These are phyloP conservation scores for Lycium barbarum DNA, from an alignment of 257 asterid species.

Conservation along the genomic window DNA sequence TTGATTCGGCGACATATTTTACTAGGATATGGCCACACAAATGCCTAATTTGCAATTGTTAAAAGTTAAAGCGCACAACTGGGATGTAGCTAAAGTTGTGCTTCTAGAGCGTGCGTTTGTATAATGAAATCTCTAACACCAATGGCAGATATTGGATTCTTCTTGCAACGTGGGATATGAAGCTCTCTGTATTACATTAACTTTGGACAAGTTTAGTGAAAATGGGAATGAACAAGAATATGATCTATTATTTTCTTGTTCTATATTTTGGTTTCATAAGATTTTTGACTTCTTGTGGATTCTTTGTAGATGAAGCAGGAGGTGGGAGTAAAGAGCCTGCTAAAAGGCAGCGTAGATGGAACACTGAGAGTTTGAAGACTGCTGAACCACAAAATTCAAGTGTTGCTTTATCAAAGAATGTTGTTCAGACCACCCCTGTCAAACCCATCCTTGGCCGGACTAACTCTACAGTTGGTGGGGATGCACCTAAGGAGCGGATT, in stretches of 20 bases:
- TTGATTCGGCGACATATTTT: neutral
- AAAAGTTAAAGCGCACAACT: neutral
- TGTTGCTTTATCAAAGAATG: constrained; percentile 14
- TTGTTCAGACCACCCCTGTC: constrained; percentile 23
- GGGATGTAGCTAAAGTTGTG: neutral
- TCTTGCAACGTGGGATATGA: neutral
- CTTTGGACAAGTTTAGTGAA: neutral
- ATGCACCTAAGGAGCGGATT: constrained; percentile 41
- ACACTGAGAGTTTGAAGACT: constrained; percentile 32
- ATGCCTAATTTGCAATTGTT: neutral
- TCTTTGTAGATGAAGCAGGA: constrained; percentile 35
- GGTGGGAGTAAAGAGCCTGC: constrained; percentile 41
- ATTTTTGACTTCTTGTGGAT: constrained; percentile 10
- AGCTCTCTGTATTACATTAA: neutral
- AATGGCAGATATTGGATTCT: neutral
- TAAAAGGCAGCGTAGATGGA: constrained; percentile 52
- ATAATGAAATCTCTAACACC: neutral
- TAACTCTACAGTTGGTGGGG: constrained; percentile 26
- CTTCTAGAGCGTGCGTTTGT: neutral
- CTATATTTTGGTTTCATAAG: constrained; percentile 6
- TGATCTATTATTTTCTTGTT: neutral
- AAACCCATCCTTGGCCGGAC: constrained; percentile 13
- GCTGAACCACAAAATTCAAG: constrained; percentile 37
- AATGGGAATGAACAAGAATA: neutral
- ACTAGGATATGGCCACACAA: neutral